Percentiles rank a stretch among this genome's conserved stretches.
Conservation (phyloP, 75 land plant genomes). For the Azolla pinnata region DNA sequence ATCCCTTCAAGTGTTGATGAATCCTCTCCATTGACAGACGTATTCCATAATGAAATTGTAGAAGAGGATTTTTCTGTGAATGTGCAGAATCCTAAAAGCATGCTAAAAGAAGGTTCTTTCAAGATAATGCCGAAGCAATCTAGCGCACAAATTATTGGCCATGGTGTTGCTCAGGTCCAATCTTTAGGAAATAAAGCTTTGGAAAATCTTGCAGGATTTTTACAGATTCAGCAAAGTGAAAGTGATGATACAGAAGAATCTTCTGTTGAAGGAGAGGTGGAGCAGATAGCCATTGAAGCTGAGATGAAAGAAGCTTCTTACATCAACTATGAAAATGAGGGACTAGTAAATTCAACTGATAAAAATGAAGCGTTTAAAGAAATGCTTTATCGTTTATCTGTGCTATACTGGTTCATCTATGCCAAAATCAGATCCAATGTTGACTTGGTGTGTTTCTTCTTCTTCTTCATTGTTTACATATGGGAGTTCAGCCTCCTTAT, state of each 20-base stretch:
- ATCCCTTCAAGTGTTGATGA: no score
- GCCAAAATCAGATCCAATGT: conserved; percentile 65
- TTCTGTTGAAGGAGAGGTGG: conserved; percentile 38
- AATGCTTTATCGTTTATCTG: conserved; percentile 43
- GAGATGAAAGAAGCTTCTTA: no score
- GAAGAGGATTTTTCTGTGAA: not conserved
- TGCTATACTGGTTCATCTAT: conserved; percentile 51
- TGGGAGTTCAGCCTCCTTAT: conserved; percentile 97
- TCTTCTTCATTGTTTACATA: conserved; percentile 71
- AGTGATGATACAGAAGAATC: conserved; percentile 44
- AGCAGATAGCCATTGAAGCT: no score
- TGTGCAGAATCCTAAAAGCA: not conserved
- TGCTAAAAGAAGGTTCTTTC: not conserved
- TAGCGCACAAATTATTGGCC: conserved; percentile 78
- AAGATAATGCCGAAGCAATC: conserved; percentile 12
- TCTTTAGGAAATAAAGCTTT: conserved; percentile 91
- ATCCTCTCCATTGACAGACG: no score
- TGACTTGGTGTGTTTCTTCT: conserved; percentile 84
- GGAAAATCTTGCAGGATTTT: conserved; percentile 58
- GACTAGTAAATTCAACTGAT: no score
- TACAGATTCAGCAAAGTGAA: conserved; percentile 62
- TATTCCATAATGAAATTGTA: conserved; percentile 3
- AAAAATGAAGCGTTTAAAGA: conserved; percentile 8
- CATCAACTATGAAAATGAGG: no score
- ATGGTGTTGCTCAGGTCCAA: conserved; percentile 91